Evolutionary conservation across 1,139 yeast species (phyloP).

Genomic region (Yamadazyma sp.): DNA sequence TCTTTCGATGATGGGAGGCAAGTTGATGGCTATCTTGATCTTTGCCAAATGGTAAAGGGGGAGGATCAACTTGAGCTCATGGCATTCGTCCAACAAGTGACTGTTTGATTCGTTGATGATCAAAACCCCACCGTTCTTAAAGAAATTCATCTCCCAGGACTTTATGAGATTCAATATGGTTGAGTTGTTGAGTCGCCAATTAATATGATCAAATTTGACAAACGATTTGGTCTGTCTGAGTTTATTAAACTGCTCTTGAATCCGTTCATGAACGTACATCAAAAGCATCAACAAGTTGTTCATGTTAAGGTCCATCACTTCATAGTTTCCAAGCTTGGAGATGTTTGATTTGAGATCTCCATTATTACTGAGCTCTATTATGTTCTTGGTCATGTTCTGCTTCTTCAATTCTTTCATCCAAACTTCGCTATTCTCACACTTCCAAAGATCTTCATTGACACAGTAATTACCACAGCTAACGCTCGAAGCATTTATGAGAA

Average conservation of each 20-base stretch:
- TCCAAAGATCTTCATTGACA: slow-evolving; percentile 67
- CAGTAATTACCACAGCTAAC: slow-evolving; percentile 78
- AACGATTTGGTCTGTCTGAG: slow-evolving; percentile 15
- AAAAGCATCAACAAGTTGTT: slow-evolving; percentile 63
- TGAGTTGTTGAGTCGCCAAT: slow-evolving; percentile 67
- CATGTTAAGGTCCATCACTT: slow-evolving; percentile 45
- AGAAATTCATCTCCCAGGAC: slow-evolving; percentile 64
- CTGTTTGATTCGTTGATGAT: slow-evolving; percentile 53
- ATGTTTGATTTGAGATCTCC: slow-evolving; percentile 49
- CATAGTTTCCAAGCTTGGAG: slow-evolving; percentile 47
- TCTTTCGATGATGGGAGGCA: slow-evolving; percentile 56
- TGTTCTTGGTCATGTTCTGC: slow-evolving; percentile 5
- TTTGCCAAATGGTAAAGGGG: slow-evolving; percentile 66
- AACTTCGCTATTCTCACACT: slow-evolving; percentile 50
- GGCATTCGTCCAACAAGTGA: slow-evolving; percentile 48
- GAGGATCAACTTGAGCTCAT: slow-evolving; percentile 60
- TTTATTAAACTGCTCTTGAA: slow-evolving; percentile 45
- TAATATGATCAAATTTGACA: slow-evolving; percentile 25
- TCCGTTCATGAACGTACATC: slow-evolving; percentile 71
- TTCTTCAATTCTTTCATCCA: slow-evolving; percentile 46
- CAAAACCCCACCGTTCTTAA: slow-evolving; percentile 60
- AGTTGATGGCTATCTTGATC: slow-evolving; percentile 57
- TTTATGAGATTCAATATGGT: slow-evolving; percentile 51
- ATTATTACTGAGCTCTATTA: slow-evolving; percentile 62
- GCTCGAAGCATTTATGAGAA: slow-evolving; percentile 55